Evolutionary conservation across 2,329 filamentous ascomycete species (phyloP), one percentile per base, ranked within the genome.

Genomic region (Bipolaris victoriae): DNA sequence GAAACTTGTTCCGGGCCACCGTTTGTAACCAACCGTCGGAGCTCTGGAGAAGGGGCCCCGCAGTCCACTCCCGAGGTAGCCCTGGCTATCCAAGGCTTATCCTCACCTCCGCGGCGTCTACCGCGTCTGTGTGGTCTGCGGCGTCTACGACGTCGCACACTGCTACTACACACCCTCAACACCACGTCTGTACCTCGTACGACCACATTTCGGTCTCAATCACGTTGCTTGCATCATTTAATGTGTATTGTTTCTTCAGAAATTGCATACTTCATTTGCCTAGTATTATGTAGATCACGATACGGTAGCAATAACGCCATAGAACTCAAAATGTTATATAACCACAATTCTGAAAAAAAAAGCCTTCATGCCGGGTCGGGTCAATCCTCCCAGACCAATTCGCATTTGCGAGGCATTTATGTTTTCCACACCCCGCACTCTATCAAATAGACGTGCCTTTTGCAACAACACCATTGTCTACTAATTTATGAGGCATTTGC

Each of bases 401-500:
- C 48, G 59, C 57, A 53, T 59, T 43, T 49, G 20, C 51, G 26
- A 13, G 24, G 16, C 43, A 31, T 18, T 9, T 5, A 7, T 61
- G 64, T 61, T 67, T 55, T 45, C 50, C 46, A 47, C 24, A 16
- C 33, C 36, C 43, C 43, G 29, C 44, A 33, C 35, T 31, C 31
- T 48, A 16, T 43, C 44, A 20, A 41, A 36, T 10, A 52, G 16
- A 18, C 33, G 31, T 48, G 41, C 49, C 35, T 39, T 58, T 35
- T 22, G n/a, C 24, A 39, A 48, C 48, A 4, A 0, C 45, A 18
- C 36, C 24, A 20, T 39, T 24, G 10, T 29, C 7, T 22, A 35
- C 16, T 18, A 31, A 31, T 31, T 31, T 74, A 75, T 62, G 70
- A 73, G 22, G 70, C 71, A 51, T 62, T 61, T 18, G 77, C 78